Conservation (phyloP, 2,329 filamentous ascomycete species). For the Fusarium tricinctum region DNA sequence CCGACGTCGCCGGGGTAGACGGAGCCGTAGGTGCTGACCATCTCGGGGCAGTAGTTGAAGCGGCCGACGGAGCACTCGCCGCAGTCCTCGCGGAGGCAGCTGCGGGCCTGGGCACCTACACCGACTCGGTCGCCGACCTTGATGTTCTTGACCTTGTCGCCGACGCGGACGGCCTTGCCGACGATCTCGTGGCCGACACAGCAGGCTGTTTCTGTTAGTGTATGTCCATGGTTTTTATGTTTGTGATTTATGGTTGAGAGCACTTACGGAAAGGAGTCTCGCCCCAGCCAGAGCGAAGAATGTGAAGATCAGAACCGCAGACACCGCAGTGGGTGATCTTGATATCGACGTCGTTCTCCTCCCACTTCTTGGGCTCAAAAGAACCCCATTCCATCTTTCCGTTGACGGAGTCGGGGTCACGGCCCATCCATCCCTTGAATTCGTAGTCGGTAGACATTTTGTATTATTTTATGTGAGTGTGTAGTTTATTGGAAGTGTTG, state of each 20-base stretch:
- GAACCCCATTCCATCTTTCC: slow-evolving; percentile 67
- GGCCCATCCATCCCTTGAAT: slow-evolving; percentile 67
- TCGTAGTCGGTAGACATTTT: slow-evolving; percentile 58
- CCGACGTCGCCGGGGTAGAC: slow-evolving; percentile 62
- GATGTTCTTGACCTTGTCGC: slow-evolving; percentile 63
- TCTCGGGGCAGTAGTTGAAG: slow-evolving; percentile 58
- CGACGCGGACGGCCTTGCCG: slow-evolving; percentile 68
- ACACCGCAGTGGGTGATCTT: slow-evolving; percentile 74
- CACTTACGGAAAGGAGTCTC: slow-evolving; percentile 57
- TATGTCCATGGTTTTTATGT: neutral
- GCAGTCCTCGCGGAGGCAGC: slow-evolving; percentile 63
- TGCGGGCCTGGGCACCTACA: slow-evolving; percentile 70
- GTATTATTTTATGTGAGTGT: neutral
- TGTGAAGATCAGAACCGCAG: slow-evolving; percentile 73
- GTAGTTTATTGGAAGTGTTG: neutral
- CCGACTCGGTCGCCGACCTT: slow-evolving; percentile 74
- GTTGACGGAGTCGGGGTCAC: slow-evolving; percentile 56
- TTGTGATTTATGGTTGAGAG: neutral
- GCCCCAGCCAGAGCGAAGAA: slow-evolving; percentile 66
- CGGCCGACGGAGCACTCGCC: slow-evolving; percentile 57
- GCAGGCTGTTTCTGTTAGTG: slow-evolving; percentile 55
- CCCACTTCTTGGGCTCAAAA: slow-evolving; percentile 73
- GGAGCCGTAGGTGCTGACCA: slow-evolving; percentile 66
- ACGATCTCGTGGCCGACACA: slow-evolving; percentile 76
- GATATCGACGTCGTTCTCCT: slow-evolving; percentile 75